phyloP scores from a whole-genome alignment of 2,329 filamentous ascomycete species.

The Dothideomycetidae sp. region DNA sequence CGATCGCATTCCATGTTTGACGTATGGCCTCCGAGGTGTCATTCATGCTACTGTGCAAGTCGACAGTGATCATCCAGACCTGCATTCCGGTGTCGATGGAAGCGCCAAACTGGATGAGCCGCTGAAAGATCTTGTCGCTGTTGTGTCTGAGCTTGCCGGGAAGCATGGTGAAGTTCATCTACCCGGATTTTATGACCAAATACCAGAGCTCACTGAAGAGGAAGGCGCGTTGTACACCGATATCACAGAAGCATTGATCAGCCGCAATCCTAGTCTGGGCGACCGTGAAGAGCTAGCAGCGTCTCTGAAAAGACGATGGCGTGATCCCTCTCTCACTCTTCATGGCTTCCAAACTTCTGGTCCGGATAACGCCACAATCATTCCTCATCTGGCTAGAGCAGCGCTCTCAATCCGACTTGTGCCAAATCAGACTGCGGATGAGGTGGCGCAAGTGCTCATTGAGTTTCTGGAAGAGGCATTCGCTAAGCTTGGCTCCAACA shows the following conservation, averaged over 20 bases:
- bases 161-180: constrained; percentile 68
- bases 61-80: constrained; percentile 70
- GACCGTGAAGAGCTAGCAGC: constrained; percentile 58
- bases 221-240: constrained; percentile 74
- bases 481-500: constrained; percentile 59
- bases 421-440: constrained; percentile 75
- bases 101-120: constrained; percentile 82
- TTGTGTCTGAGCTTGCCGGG: constrained; percentile 71
- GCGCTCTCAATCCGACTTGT: constrained; percentile 84
- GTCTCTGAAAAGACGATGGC: constrained; percentile 85
- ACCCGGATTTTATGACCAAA: constrained; percentile 75
- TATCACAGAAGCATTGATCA: constrained; percentile 63
- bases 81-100: constrained; percentile 94
- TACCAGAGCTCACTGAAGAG: constrained; percentile 57
- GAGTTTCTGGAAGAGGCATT: constrained; percentile 60
- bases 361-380: constrained; percentile 73
- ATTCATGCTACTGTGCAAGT: constrained; percentile 85
- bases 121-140: constrained; percentile 73
- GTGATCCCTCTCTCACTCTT: constrained; percentile 85
- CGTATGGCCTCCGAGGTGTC: constrained; percentile 84
- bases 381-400: constrained; percentile 77
- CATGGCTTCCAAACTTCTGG: constrained; percentile 88
- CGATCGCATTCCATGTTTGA: constrained; percentile 87
- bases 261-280: constrained; percentile 51
- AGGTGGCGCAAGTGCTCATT: constrained; percentile 55